phyloP scores from a whole-genome alignment of 371 early-diverging fungal species.

The Amoeboaphelidium occidentale region DNA sequence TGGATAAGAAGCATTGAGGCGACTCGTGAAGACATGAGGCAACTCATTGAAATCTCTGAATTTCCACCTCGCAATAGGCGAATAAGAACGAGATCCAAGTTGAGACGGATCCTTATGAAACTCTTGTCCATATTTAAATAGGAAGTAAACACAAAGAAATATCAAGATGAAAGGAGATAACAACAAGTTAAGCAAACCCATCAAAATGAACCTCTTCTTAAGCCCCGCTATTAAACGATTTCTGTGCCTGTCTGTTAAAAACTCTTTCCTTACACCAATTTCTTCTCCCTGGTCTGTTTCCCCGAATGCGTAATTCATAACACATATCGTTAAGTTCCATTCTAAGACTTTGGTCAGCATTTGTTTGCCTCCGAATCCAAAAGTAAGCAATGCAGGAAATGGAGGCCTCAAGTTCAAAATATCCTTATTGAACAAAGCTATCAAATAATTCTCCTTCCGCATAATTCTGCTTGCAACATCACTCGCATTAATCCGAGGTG shows the following conservation, averaged over 20 bases:
- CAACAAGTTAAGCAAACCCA: slow-evolving; percentile 58
- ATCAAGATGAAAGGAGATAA: slow-evolving; percentile 67
- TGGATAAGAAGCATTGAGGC: slow-evolving; percentile 41
- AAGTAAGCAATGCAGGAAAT: slow-evolving; percentile 5
- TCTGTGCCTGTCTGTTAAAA: slow-evolving; percentile 35
- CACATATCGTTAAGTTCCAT: slow-evolving; percentile 68
- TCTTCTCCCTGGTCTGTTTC: slow-evolving; percentile 28
- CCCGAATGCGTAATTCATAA: slow-evolving; percentile 63
- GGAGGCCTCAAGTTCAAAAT: slow-evolving; percentile 50
- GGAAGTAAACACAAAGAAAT: slow-evolving; percentile 51
- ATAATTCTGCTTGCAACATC: slow-evolving; percentile 74
- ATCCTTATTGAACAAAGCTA: slow-evolving; percentile 81
- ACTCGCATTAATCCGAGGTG: slow-evolving; percentile 39
- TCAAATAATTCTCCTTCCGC: slow-evolving; percentile 88
- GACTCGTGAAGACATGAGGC: slow-evolving; percentile 54
- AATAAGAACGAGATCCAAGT: slow-evolving; percentile 51
- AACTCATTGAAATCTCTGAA: slow-evolving; percentile 91
- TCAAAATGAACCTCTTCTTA: slow-evolving; percentile 49
- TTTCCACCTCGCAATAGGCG: slow-evolving; percentile 67
- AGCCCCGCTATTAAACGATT: slow-evolving; percentile 34
- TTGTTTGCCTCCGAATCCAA: background rate
- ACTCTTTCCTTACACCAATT: slow-evolving; percentile 32
- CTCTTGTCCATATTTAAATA: slow-evolving; percentile 80
- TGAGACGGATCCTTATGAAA: slow-evolving; percentile 64
- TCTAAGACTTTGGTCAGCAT: slow-evolving; percentile 49